phyloP scores from a whole-genome alignment of 352 stramenopile species.

The Globisporangium alternatum region DNA sequence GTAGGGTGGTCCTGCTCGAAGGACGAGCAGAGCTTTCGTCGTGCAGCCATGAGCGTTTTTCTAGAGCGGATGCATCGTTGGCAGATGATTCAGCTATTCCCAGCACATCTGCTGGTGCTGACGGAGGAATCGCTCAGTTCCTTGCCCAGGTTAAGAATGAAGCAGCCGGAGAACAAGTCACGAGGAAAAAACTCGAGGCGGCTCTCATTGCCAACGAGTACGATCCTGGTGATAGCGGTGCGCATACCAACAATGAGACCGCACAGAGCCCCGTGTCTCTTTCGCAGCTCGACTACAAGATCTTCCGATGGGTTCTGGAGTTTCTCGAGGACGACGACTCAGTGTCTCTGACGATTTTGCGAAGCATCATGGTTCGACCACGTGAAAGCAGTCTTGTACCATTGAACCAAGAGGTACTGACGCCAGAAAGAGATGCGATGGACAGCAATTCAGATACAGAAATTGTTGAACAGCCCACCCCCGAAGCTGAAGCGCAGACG shows the following conservation, averaged over 20 bases:
- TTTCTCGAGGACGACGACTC: constrained; percentile 7
- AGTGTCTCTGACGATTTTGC: not conserved
- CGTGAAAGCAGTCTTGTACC: not conserved
- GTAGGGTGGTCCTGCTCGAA: constrained; percentile 14
- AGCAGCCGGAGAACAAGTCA: not conserved
- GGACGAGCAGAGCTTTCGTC: not conserved
- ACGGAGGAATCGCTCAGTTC: not conserved
- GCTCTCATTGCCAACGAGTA: not conserved
- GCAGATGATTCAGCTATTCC: not conserved
- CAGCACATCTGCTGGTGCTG: not conserved
- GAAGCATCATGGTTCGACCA: not conserved
- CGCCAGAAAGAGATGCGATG: not conserved
- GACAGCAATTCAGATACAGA: not conserved
- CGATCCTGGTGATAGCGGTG: not conserved
- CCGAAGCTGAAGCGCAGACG: not conserved
- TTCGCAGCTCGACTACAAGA: not conserved
- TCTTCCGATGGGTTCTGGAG: constrained; percentile 5
- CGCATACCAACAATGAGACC: not conserved
- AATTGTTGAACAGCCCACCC: not conserved
- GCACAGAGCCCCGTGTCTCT: not conserved
- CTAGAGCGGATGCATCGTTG: not conserved
- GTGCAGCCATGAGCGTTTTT: not conserved
- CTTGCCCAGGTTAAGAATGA: not conserved
- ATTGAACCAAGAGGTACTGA: not conserved
- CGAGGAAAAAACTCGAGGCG: not conserved